These are phyloP conservation scores for Colletotrichum sp. DNA, from an alignment of 2,329 filamentous ascomycete genomes.

Conservation along the genomic window DNA sequence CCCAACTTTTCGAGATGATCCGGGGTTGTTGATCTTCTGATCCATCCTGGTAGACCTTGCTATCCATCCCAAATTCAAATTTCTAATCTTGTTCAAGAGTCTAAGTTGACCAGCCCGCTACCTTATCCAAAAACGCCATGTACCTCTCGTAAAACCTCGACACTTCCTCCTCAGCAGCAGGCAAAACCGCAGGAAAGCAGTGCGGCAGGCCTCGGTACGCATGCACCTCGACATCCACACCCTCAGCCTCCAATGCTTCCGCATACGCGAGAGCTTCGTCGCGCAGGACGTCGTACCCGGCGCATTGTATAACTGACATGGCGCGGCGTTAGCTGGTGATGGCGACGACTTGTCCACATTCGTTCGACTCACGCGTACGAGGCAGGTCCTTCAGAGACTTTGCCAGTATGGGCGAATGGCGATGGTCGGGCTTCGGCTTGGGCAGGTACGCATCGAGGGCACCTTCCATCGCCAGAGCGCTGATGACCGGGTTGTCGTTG, in stretches of 20 bases:
- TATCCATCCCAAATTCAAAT: background rate
- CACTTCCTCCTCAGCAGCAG: background rate
- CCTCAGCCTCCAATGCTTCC: conserved; percentile 35
- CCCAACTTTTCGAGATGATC: background rate
- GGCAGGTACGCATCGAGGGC: conserved; percentile 38
- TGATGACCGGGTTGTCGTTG: conserved; percentile 32
- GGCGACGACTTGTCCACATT: too few relatives aligned
- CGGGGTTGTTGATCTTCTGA: background rate
- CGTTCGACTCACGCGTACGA: conserved; percentile 32
- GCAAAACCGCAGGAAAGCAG: conserved; percentile 26
- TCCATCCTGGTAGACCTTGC: background rate
- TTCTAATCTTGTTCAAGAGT: background rate
- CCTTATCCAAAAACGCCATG: background rate
- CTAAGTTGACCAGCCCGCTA: background rate
- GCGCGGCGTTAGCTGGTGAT: background rate
- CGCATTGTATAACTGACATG: conserved; percentile 35
- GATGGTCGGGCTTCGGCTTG: conserved; percentile 29
- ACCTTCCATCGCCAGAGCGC: conserved; percentile 32
- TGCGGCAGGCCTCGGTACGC: conserved; percentile 42
- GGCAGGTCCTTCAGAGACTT: conserved; percentile 33
- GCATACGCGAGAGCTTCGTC: conserved; percentile 44
- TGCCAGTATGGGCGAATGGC: conserved; percentile 38
- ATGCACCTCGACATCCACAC: conserved; percentile 34
- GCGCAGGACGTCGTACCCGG: conserved; percentile 38
- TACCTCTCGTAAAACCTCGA: background rate